Base-by-base conservation (phyloP, 495 filamentous ascomycete genomes). In the Xylaria grammica region DNA sequence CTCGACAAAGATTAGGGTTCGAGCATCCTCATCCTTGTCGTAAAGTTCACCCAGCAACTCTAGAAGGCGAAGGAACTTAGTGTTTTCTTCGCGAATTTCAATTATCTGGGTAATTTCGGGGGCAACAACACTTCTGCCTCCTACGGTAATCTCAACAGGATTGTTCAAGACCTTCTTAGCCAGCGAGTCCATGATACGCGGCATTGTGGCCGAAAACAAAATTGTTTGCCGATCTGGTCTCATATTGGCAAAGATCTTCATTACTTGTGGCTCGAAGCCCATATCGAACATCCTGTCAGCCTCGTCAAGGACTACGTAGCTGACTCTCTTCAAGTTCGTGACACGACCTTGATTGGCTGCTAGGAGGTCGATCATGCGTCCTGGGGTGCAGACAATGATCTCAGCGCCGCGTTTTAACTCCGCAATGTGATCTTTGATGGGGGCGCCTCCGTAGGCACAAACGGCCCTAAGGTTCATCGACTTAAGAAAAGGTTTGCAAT, bases 231-330 rank as follows among this genome's bases (percentile, higher is more conserved):
- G 88, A 70, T 97, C 89, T 0, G 95, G 93, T 46, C 96, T 89
- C 64, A 96, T 89, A 70, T 95, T 97, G 64, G 84, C 86, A 69
- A 98, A 85, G 60, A 99, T 94, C 75, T 96, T 97, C 90, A 94
- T 95, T 50, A 99, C 93, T 70, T 98, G 96, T 1, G 94, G 94
- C 75, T 97, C 94, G 65, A 99, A 98, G 5, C 96, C 96, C 96
- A 99, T 97, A 74, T 99, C 96, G 69, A 97, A 98, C 96, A 99
- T 99, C 48, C 96, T 89, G 70, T 99, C 96, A 20, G 96, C 96
- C 75, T 99, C 96, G 70, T 99, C 96, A 36, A 99, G 84, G 17
- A 98, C 95, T 17, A 97, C 83, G 69, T 97, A 98, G 0, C 92
- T 96, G 38, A 96, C 91, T 38, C 96, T 83, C 52, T 85, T 88